Evolutionary conservation across 768 basidiomycete genomes (phyloP), one percentile per base, ranked within the genome.

Genomic region (Hericium erinaceus): DNA sequence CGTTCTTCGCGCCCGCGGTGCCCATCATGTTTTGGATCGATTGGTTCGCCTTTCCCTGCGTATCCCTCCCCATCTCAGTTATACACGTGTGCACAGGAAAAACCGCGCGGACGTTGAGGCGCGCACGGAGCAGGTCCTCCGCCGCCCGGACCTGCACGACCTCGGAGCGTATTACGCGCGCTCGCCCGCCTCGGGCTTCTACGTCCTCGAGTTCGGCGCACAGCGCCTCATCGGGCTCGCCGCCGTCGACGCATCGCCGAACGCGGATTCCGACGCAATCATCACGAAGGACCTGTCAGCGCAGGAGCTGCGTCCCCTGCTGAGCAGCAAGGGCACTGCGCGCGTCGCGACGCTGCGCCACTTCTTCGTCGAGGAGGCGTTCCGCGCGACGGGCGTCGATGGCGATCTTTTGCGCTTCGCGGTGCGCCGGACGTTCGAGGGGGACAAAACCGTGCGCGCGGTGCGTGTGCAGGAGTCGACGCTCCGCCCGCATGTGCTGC

Each of bases 81-180:
- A 39, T 26, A 49, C 1, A 3, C 39, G 2, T 6, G 2, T 8
- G 11, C 54, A 16, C 56, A 92, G 89, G 89, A 67, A 80, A 28
- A 87, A 92, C 61, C 81, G 89, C 11, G 81, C 82, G 15, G 74
- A 73, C 54, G 85, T 89, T 61, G 89, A 92, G 64, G 70, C 77
- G 10, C 70, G 68, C 16, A 73, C 77, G 2, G 73, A 81, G 38
- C 71, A 77, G 37, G 72, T 77, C 16, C 77, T 91, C 59, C 79
- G 73, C 52, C 71, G 75, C 11, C 70, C 72, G 6, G 89, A 92
- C 68, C 73, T 89, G 49, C 64, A 66, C 18, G 69, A 85, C 62
- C 71, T 85, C 44, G 56, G 67, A 37, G 65, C 64, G 11, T 79
- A 87, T 67, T 92, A 92, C 67, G 69, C 76, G 39, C 75, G 77